Conservation (phyloP, 495 filamentous ascomycete genomes). For the Entonaema liquescens region DNA sequence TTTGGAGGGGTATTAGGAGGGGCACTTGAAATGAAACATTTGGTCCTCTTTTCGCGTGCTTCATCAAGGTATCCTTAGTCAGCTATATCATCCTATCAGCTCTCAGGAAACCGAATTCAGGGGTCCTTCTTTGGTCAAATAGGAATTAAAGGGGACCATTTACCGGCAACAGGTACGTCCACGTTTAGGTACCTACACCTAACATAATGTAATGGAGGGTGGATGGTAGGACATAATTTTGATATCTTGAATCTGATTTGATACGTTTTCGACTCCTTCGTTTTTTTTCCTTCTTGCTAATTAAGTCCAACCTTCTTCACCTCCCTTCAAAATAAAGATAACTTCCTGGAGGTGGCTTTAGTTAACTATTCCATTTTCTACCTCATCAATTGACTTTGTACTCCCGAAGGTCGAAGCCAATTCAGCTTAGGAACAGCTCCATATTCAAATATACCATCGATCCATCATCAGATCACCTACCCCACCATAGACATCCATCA, state of each 20-base stretch:
- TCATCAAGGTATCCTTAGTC: neutral
- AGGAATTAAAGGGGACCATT: neutral
- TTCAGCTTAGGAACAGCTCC: neutral
- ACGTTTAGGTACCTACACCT: neutral
- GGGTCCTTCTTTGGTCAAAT: neutral
- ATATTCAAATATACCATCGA: neutral
- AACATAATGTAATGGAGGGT: neutral
- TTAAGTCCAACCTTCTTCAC: neutral
- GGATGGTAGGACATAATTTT: neutral
- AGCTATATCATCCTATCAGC: neutral
- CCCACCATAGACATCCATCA: neutral
- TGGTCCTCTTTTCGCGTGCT: neutral
- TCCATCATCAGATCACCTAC: neutral
- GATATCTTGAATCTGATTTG: neutral
- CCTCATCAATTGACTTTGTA: neutral
- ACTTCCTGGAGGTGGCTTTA: neutral
- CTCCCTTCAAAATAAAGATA: neutral
- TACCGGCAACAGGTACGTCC: neutral
- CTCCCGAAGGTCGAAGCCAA: neutral
- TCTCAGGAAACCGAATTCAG: neutral
- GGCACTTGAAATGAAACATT: neutral
- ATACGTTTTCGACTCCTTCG: neutral
- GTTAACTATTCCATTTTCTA: neutral
- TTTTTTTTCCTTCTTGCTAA: neutral
- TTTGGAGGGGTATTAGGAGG: neutral